These are phyloP conservation scores for Verticillium isaacii DNA, from an alignment of 2,329 filamentous ascomycete genomes.

Conservation along the genomic window DNA sequence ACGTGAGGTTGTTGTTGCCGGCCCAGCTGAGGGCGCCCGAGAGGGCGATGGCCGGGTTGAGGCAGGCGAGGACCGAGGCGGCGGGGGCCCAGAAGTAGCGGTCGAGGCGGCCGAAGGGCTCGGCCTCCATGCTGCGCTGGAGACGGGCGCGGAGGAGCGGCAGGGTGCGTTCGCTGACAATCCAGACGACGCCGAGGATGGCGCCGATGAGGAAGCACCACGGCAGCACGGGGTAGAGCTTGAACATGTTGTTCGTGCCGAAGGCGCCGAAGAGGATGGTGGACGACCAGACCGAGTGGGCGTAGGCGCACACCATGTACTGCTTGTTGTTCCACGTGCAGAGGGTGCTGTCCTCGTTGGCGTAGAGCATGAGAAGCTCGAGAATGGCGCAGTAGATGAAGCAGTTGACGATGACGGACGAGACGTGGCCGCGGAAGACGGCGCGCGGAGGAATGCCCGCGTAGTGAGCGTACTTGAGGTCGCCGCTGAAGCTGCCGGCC, in stretches of 20 bases:
- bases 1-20: constrained; percentile 35
- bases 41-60: constrained; percentile 35
- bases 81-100: constrained; percentile 30
- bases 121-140: constrained; percentile 19
- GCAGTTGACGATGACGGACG: constrained; percentile 32
- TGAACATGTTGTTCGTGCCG: constrained; percentile 30
- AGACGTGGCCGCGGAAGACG: constrained; percentile 34
- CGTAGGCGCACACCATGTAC: constrained; percentile 24
- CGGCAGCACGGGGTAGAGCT: constrained; percentile 35
- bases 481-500: constrained; percentile 25
- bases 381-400: constrained; percentile 37
- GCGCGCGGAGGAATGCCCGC: constrained; percentile 26
- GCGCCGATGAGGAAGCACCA: constrained; percentile 39
- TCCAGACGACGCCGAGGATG: constrained; percentile 29
- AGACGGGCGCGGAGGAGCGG: constrained; percentile 26
- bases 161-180: constrained; percentile 27
- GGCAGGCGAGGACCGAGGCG: constrained; percentile 29
- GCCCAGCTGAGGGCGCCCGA: constrained; percentile 39
- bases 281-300: constrained; percentile 24
- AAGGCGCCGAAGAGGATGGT: constrained; percentile 25
- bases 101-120: constrained; percentile 27
- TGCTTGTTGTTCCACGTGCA: constrained; percentile 20
- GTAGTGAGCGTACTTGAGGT: constrained; percentile 29
- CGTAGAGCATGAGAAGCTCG: constrained; percentile 26
- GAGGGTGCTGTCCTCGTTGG: constrained; percentile 25